Percentiles rank a stretch among this genome's conserved stretches.
Evolutionary conservation across 2,329 filamentous ascomycete species (phyloP).

Genomic region (Penicillium sp.): DNA sequence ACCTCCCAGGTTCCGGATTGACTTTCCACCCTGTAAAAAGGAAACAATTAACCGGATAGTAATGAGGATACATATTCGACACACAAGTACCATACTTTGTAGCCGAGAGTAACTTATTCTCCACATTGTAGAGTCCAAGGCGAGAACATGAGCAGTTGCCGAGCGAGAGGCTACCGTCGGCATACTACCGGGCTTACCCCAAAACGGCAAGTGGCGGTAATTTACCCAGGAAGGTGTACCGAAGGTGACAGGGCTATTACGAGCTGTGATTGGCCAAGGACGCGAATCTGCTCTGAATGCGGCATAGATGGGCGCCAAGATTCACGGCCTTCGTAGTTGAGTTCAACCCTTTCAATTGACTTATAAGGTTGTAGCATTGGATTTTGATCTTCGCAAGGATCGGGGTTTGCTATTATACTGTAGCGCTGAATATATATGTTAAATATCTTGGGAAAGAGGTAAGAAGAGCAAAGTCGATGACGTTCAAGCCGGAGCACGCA

Average conservation of each 20-base stretch:
- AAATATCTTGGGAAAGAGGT: not conserved
- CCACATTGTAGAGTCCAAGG: not conserved
- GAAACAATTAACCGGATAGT: not conserved
- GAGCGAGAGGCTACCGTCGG: not conserved
- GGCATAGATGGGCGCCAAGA: conserved; percentile 16
- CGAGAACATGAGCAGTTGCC: not conserved
- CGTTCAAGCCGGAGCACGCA: not conserved
- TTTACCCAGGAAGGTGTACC: not conserved
- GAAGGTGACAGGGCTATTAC: not conserved
- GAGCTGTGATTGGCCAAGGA: not conserved
- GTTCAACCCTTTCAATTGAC: not conserved
- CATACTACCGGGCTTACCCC: not conserved
- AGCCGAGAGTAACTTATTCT: not conserved
- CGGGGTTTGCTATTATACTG: not conserved
- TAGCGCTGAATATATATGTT: not conserved
- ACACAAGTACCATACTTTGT: not conserved
- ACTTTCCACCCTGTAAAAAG: not conserved
- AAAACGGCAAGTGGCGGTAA: conserved; percentile 1
- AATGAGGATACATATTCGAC: not conserved
- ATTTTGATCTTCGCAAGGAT: not conserved
- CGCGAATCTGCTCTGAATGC: conserved; percentile 11
- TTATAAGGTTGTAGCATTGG: not conserved
- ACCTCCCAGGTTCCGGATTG: not conserved
- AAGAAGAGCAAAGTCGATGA: not conserved
- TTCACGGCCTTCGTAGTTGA: not conserved